A percentile compares a stretch with the other conserved stretches of the same genome.
Conservation (phyloP, 2,329 filamentous ascomycete genomes). For the Arthrobotrys pseudoclavata region DNA sequence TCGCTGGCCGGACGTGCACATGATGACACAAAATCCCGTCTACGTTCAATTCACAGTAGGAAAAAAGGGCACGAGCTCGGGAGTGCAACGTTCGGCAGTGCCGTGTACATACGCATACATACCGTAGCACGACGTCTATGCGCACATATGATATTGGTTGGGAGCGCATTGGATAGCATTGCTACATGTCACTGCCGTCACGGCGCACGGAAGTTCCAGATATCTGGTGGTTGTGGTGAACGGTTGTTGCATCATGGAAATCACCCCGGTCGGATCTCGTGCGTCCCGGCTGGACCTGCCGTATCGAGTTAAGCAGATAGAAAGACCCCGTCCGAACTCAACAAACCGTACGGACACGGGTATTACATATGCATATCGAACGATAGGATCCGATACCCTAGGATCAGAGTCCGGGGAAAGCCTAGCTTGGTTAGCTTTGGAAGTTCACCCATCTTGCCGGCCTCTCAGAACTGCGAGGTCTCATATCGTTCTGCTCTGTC, state of each 20-base stretch:
- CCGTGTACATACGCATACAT: background rate
- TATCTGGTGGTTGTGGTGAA: background rate
- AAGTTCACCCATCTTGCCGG: too few species aligned
- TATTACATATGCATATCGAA: background rate
- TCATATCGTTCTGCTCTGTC: too few species aligned
- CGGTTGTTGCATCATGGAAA: background rate
- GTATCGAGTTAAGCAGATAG: background rate
- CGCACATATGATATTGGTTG: too few species aligned
- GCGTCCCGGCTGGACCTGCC: conserved; percentile 25
- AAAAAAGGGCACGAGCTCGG: conserved; percentile 7
- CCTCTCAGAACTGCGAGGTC: too few species aligned
- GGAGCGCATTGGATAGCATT: background rate
- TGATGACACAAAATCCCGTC: conserved; percentile 1
- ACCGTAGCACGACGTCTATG: background rate
- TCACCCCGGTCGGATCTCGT: background rate
- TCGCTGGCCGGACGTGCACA: conserved; percentile 14
- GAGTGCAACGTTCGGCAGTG: conserved; percentile 8
- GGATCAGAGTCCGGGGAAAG: background rate
- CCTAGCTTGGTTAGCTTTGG: background rate
- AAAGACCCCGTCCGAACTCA: background rate
- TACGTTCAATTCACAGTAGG: background rate
- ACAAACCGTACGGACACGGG: background rate
- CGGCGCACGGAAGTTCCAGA: too few species aligned
- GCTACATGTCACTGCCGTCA: too few species aligned
- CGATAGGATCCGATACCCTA: background rate